phyloP scores from a whole-genome alignment of 441 rosid genomes.

The Viola pubescens region DNA sequence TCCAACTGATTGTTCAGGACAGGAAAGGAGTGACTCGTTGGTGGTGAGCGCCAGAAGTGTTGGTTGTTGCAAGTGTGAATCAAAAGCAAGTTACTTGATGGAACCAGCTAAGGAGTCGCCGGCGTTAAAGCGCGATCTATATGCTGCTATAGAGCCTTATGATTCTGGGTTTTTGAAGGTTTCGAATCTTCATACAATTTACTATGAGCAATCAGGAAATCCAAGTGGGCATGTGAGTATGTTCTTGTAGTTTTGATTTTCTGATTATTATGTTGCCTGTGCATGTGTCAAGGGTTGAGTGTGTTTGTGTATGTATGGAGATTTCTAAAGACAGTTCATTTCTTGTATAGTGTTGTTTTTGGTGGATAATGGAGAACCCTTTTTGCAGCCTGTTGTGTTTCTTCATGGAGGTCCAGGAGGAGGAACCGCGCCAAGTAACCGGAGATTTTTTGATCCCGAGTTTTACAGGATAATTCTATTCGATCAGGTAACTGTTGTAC shows the following conservation, averaged over 20 bases:
- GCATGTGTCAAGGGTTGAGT: background rate
- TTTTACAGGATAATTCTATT: conserved; percentile 72
- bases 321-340: background rate
- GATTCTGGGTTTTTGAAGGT: conserved; percentile 60
- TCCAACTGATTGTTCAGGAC: no score
- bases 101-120: conserved; percentile 32
- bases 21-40: conserved; percentile 20
- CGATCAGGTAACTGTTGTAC: conserved; percentile 52
- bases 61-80: conserved; percentile 26
- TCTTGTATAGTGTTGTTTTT: background rate
- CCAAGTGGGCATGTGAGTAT: conserved; percentile 73
- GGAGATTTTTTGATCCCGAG: conserved; percentile 80
- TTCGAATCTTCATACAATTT: conserved; percentile 64
- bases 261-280: background rate
- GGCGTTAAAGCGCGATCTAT: conserved; percentile 39
- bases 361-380: background rate
- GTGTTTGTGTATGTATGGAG: no score
- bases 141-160: conserved; percentile 63
- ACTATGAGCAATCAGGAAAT: conserved; percentile 89
- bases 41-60: conserved; percentile 18
- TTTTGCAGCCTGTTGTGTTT: conserved; percentile 75
- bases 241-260: background rate
- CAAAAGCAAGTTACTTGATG: conserved; percentile 27
- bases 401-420: conserved; percentile 99
- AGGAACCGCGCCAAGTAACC: conserved; percentile 71